Base-by-base conservation (phyloP, 2,329 filamentous ascomycete species). In the Cordyceps fumosorosea region DNA sequence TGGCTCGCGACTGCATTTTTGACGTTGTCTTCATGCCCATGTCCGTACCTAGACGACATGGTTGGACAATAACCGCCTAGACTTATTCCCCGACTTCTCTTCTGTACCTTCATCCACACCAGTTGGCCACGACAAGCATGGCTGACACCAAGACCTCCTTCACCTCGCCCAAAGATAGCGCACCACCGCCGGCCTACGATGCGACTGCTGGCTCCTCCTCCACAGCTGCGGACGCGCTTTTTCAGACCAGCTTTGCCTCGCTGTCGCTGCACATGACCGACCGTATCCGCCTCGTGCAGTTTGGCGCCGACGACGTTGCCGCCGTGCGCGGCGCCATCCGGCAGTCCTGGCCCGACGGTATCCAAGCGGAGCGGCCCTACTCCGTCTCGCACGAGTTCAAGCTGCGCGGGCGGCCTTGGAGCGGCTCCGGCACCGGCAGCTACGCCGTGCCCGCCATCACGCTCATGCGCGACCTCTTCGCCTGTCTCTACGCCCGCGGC, bases 181-280 rank as follows among this genome's bases (percentile, higher is more conserved):
- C 48, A 34, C 57, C 57, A 44, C 57, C 57, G 4, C 56, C 56
- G n/a, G 45, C 56, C 45, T 59, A 59, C 47, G 32, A 52, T 26
- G 56, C 45, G 18, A 18, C 48, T 44, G 57, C 52, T 22, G 48
- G 48, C 48, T 50, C 48, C 1, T 44, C 56, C n/a, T 47, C 53
- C 4, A n/a, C 37, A n/a, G 24, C 59, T 3, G 11, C 24, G 11
- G 22, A 18, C 24, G 7, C 11, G 6, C 45, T 47, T 4, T 62
- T 62, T 26, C 54, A 45, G 48, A 62, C 61, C 22, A 59, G 45
- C 22, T 63, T 63, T 32, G 61, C 37, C 40, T 63, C 55, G 22
- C 26, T 63, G n/a, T 62, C 61, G 24, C 54, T 62, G n/a, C 61
- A 62, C 61, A 58, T 42, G 40, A 58, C 29, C 22, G 61, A 62